Evolutionary conservation across 257 asterid genomes (phyloP), one percentile per base, ranked within the genome.

Genomic region (Linderniella brevidens): DNA sequence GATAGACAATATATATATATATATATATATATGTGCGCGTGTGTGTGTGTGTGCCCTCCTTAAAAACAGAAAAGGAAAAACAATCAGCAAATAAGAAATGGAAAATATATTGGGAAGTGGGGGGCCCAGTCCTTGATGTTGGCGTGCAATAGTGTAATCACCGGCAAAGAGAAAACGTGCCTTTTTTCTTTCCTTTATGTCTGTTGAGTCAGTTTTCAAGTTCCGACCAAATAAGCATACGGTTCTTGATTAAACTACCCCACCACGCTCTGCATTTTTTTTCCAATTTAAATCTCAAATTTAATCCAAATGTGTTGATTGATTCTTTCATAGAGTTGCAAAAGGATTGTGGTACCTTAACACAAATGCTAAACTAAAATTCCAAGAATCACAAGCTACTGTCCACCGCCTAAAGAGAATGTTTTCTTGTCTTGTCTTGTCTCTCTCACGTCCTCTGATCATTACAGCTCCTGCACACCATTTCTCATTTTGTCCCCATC

Each of bases 401-500:
- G 54, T 25, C 60, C 18, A 19, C 62, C 53, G 53, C 65, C 52
- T 58, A 60, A 57, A 48, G 59, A 59, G 73, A 62, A 78, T 88
- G 95, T 84, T 66, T 84, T 64, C 50, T 79, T 83, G 93, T 82
- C 90, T 25, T 25, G 32, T 25, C 32, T 25, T 25, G 32, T 25
- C 32, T 25, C 6, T 46, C 58, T 67, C 77, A 60, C 57, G 47
- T 59, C 71, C 46, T 18, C 58, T 58, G 68, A 64, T 76, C 62
- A 78, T 81, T 76, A 46, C 73, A 58, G 32, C 57, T 40, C 64
- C 58, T 16, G 9, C 10, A 10, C 61, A 17, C 57, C 55, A n/a
- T 7, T 0, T 37, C 35, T 55, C 38, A 44, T 53, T 56, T 39
- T 52, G 55, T 50, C 50, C 58, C 62, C 64, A 8, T 8, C 6